Conservation (phyloP, 257 asterid genomes). For the Apocynum venetum region DNA sequence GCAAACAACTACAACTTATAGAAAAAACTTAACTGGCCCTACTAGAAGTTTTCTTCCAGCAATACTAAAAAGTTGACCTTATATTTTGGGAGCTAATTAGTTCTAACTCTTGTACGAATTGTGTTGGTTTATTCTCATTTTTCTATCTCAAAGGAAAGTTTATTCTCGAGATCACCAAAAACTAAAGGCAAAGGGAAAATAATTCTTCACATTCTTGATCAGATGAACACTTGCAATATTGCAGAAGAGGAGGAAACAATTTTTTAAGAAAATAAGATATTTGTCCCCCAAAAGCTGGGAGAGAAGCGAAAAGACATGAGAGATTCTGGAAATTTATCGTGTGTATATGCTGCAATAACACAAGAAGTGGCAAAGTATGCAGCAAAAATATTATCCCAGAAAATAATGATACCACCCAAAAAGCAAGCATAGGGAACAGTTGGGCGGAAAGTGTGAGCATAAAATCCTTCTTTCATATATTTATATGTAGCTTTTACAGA, state of each 20-base stretch:
- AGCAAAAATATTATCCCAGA: background rate
- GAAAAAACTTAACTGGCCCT: no score
- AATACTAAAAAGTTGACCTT: no score
- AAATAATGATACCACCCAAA: background rate
- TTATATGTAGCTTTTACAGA: no score
- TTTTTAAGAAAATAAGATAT: background rate
- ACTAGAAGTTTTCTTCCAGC: no score
- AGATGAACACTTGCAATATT: background rate
- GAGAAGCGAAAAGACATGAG: background rate
- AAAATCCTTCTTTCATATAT: background rate
- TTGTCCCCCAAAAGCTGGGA: conserved; percentile 5
- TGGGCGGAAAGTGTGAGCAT: background rate
- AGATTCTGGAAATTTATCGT: background rate
- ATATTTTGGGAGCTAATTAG: no score
- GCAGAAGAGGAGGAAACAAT: background rate
- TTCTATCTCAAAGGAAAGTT: no score
- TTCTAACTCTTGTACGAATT: no score
- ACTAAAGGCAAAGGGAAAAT: no score
- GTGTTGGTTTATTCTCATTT: no score
- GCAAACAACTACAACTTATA: no score
- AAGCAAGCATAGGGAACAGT: background rate
- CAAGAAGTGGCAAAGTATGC: background rate
- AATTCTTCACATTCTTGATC: no score
- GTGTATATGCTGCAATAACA: background rate
- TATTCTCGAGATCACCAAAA: no score